A percentile compares a stretch with the other conserved stretches of the same genome.
Evolutionary conservation across 192 early-diverging fungal species (phyloP).

Genomic region (Helicostylum pulchrum): DNA sequence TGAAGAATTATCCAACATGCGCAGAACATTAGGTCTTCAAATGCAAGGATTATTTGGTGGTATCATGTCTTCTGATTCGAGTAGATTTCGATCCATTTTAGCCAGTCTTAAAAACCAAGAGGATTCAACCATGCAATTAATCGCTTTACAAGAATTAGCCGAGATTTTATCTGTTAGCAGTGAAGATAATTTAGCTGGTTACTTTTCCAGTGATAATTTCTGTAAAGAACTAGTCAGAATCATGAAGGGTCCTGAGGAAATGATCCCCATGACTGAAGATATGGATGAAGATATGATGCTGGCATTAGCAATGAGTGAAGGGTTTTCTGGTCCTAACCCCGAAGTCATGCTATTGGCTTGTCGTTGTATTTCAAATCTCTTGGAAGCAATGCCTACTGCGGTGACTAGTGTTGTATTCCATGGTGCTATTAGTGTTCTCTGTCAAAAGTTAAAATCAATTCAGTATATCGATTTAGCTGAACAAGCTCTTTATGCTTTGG

Average conservation of each 20-base stretch:
- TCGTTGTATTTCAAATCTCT: constrained; percentile 85
- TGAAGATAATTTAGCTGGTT: constrained; percentile 62
- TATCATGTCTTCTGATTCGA: constrained; percentile 37
- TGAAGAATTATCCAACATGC: constrained; percentile 34
- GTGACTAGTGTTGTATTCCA: constrained; percentile 61
- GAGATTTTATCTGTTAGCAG: constrained; percentile 75
- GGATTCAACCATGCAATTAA: constrained; percentile 67
- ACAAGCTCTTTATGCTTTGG: constrained; percentile 72
- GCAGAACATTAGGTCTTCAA: constrained; percentile 29
- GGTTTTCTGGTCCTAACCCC: constrained; percentile 49
- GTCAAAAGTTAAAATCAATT: constrained; percentile 76
- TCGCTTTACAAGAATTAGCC: constrained; percentile 84
- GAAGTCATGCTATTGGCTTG: constrained; percentile 87
- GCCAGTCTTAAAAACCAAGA: constrained; percentile 51
- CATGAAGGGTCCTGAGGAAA: constrained; percentile 46
- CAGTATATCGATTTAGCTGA: constrained; percentile 94
- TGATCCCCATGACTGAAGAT: constrained; percentile 30
- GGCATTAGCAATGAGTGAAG: constrained; percentile 42
- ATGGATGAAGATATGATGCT: constrained; percentile 40
- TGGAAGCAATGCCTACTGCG: constrained; percentile 81
- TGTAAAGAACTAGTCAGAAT: constrained; percentile 65
- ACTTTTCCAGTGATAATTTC: constrained; percentile 64
- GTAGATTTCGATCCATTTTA: constrained; percentile 58
- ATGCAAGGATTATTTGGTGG: constrained; percentile 36
- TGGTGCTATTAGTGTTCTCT: constrained; percentile 67